Conservation (phyloP, 352 stramenopile species). For the Globisporangium cystogenes region DNA sequence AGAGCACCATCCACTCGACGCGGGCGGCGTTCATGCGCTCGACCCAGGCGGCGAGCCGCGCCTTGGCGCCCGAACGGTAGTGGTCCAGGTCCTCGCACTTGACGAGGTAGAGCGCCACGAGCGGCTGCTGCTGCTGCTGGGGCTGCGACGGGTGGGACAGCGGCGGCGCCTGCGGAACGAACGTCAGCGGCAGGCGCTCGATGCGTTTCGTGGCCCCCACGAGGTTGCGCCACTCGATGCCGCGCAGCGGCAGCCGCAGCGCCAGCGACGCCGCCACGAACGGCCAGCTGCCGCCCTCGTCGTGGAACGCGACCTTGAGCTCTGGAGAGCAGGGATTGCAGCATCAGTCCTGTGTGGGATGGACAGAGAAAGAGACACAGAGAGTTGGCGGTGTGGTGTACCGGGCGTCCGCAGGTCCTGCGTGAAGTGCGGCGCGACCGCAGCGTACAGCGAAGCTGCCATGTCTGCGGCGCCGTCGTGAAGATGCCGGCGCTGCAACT, state of each 20-base stretch:
- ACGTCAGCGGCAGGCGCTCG: conserved; percentile 36
- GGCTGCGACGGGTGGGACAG: not conserved
- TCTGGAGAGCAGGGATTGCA: conserved; percentile 13
- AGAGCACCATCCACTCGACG: conserved; percentile 78
- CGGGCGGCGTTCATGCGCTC: conserved; percentile 60
- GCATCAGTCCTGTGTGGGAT: not conserved
- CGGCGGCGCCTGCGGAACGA: conserved; percentile 26
- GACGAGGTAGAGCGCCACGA: conserved; percentile 71
- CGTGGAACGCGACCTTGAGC: conserved; percentile 61
- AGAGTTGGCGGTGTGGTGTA: not conserved
- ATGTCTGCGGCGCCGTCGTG: too few relatives aligned
- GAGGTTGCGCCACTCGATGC: conserved; percentile 81
- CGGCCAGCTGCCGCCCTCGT: conserved; percentile 77
- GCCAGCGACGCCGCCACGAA: conserved; percentile 62
- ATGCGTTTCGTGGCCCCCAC: conserved; percentile 39
- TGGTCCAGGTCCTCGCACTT: conserved; percentile 81
- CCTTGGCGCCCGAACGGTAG: conserved; percentile 53
- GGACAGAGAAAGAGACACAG: not conserved
- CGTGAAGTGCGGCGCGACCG: conserved; percentile 65
- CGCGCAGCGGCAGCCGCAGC: conserved; percentile 59
- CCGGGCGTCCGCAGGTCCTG: conserved; percentile 53
- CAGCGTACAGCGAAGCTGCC: conserved; percentile 70
- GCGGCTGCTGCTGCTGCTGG: conserved; percentile 16
- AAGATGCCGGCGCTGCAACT: too few relatives aligned
- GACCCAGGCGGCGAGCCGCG: conserved; percentile 49